phyloP scores from a whole-genome alignment of 169 alveolate genomes.

The Fabrea salina region DNA sequence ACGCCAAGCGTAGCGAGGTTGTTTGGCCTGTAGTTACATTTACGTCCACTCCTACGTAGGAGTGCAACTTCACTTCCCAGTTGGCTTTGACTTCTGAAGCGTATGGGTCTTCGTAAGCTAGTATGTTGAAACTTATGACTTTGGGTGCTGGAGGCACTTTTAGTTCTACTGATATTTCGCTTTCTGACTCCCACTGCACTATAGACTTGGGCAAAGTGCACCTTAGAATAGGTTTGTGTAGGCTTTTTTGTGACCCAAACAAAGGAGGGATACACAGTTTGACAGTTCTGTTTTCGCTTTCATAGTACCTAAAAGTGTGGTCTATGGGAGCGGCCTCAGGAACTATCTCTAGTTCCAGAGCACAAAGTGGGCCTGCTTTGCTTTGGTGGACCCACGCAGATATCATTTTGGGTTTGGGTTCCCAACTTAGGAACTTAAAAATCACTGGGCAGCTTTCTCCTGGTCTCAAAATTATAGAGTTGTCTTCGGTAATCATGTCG shows the following conservation, averaged over 20 bases:
- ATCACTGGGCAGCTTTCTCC: conserved; percentile 2
- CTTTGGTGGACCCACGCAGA: not conserved
- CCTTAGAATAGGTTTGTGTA: not conserved
- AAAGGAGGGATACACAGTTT: conserved; percentile 17
- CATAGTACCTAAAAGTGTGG: not conserved
- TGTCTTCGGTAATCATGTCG: not conserved
- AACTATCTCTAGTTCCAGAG: conserved; percentile 19
- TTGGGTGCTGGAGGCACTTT: conserved; percentile 17
- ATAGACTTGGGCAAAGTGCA: not conserved
- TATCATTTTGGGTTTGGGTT: not conserved
- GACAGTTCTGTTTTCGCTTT: conserved; percentile 13
- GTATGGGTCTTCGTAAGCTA: conserved; percentile 14
- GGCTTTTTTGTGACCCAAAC: not conserved
- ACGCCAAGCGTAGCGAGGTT: not conserved
- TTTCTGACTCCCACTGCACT: conserved; percentile 10
- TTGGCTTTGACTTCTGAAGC: not conserved
- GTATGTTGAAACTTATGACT: not conserved
- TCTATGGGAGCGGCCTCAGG: conserved; percentile 20
- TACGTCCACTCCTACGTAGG: conserved; percentile 21
- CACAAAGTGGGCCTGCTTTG: conserved; percentile 13
- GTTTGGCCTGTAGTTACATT: conserved; percentile 4
- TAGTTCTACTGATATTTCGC: conserved; percentile 3
- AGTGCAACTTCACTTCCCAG: conserved; percentile 19
- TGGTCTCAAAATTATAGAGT: not conserved
- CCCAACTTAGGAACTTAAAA: conserved; percentile 8